These are phyloP conservation scores for Lepiota brunneoincarnata DNA, from an alignment of 768 basidiomycete species.

Conservation along the genomic window DNA sequence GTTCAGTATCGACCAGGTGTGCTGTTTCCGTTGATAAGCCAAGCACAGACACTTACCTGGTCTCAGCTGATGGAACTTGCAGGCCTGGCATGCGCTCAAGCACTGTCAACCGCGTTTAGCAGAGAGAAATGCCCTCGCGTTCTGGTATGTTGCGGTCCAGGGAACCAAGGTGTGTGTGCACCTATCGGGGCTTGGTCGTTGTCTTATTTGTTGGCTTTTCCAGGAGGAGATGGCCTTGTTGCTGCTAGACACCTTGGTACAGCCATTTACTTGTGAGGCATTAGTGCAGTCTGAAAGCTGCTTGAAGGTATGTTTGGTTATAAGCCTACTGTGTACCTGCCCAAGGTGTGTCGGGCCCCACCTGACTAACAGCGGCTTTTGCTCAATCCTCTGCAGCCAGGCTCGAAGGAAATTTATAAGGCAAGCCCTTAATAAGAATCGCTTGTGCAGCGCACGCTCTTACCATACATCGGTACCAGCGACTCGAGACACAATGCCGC, in stretches of 20 bases:
- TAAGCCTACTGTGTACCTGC: constrained; percentile 85
- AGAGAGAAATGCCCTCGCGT: constrained; percentile 70
- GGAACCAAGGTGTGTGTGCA: constrained; percentile 70
- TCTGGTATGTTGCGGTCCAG: constrained; percentile 95
- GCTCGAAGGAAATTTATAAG: constrained; percentile 90
- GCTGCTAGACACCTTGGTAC: constrained; percentile 91
- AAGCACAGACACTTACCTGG: not conserved
- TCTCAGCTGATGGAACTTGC: constrained; percentile 92
- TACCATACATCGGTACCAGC: constrained; percentile 35
- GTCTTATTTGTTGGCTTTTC: constrained; percentile 1
- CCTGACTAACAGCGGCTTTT: not conserved
- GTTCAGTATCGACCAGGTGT: constrained; percentile 91
- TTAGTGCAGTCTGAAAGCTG: not conserved
- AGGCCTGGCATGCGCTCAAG: constrained; percentile 90
- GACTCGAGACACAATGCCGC: constrained; percentile 80
- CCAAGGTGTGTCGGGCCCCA: constrained; percentile 59
- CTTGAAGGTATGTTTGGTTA: constrained; percentile 87
- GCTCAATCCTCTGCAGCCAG: constrained; percentile 53
- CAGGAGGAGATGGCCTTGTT: constrained; percentile 92
- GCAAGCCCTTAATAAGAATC: constrained; percentile 29
- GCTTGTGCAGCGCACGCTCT: not conserved
- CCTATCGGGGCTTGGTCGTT: not conserved
- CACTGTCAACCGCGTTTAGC: constrained; percentile 74
- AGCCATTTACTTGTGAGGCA: constrained; percentile 17
- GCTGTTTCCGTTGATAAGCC: not conserved